phyloP scores from a whole-genome alignment of 2,329 filamentous ascomycete species.

The Alternaria sp. region DNA sequence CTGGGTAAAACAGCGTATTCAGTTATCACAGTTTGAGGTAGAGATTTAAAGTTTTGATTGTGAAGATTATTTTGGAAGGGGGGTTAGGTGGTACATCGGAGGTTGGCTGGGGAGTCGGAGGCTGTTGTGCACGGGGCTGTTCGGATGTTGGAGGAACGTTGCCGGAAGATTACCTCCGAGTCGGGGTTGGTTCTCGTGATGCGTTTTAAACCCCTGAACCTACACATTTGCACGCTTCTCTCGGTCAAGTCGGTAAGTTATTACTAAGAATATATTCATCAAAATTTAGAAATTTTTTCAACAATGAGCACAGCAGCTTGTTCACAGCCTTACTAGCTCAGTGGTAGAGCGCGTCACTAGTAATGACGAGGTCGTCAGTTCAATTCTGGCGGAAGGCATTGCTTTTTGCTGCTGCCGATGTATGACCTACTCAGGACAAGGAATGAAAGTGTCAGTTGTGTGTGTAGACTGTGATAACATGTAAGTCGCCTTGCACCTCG shows the following conservation, averaged over 20 bases:
- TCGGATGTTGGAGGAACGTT: neutral
- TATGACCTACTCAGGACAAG: neutral
- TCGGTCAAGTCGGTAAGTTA: too few species aligned
- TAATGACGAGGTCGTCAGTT: conserved; percentile 25
- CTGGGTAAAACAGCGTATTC: neutral
- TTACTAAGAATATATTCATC: neutral
- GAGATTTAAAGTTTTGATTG: neutral
- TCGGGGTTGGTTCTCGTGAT: neutral
- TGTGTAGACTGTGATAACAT: neutral
- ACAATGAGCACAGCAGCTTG: neutral
- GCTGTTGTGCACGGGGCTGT: neutral
- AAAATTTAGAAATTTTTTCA: neutral
- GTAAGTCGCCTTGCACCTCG: neutral
- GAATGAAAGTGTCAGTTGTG: neutral
- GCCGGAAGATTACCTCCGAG: neutral
- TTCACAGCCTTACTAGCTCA: conserved; percentile 20
- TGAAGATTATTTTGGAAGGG: neutral
- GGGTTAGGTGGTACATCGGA: neutral
- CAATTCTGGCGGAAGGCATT: conserved; percentile 23
- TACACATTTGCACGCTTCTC: neutral
- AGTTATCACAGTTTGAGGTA: neutral
- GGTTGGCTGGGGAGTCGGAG: neutral
- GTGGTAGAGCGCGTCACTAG: conserved; percentile 25
- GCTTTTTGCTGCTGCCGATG: neutral
- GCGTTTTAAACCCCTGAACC: neutral